phyloP scores from a whole-genome alignment of 495 filamentous ascomycete genomes.

The Amniculicola lignicola region DNA sequence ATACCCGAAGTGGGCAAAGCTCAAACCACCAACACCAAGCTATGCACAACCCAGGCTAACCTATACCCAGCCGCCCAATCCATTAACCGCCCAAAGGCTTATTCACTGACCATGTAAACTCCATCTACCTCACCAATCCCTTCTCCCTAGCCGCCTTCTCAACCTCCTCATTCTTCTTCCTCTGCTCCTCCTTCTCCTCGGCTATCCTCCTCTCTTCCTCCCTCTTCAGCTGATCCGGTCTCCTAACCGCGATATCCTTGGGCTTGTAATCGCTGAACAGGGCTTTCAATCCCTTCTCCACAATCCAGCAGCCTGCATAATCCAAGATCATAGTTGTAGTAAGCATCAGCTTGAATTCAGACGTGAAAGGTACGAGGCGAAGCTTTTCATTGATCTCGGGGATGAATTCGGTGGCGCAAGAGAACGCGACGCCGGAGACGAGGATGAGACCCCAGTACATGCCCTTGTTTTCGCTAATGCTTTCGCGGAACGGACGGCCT shows the following conservation, averaged over 20 bases:
- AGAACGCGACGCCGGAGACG: conserved; percentile 86
- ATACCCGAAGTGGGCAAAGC: too few relatives aligned
- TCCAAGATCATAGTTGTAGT: conserved; percentile 84
- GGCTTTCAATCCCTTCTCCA: conserved; percentile 83
- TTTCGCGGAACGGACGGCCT: conserved; percentile 94
- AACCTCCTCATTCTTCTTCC: conserved; percentile 27
- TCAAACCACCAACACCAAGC: too few relatives aligned
- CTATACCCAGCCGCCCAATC: too few relatives aligned
- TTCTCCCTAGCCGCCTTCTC: conserved; percentile 15
- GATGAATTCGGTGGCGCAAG: conserved; percentile 92
- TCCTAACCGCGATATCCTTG: conserved; percentile 85
- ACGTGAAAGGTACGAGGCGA: conserved; percentile 85
- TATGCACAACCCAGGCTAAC: too few relatives aligned
- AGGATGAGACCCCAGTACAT: conserved; percentile 97
- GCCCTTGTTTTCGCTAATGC: conserved; percentile 87
- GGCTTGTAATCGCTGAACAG: conserved; percentile 89
- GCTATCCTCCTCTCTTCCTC: conserved; percentile 65
- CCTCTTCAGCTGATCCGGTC: conserved; percentile 80
- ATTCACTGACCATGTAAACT: too few relatives aligned
- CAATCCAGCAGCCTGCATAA: conserved; percentile 80
- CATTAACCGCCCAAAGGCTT: too few relatives aligned
- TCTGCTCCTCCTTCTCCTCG: conserved; percentile 46
- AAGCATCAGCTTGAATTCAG: conserved; percentile 84
- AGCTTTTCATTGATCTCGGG: conserved; percentile 94
- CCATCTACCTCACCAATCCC: conserved; percentile 1